phyloP scores from a whole-genome alignment of 306 rosid genomes.

The Sesbania bispinosa region DNA sequence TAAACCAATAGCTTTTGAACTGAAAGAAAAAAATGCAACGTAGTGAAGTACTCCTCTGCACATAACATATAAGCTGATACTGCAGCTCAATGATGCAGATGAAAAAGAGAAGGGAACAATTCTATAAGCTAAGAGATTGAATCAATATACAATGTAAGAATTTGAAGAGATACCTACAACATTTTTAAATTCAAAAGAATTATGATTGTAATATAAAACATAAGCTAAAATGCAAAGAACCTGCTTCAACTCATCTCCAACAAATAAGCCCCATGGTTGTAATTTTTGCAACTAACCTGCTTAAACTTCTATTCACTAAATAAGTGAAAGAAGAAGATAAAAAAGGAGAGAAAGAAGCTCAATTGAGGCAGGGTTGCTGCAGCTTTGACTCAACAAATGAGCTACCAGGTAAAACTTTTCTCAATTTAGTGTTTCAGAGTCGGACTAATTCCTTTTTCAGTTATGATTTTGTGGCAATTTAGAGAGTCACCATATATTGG shows the following conservation, averaged over 20 bases:
- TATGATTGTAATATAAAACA: not conserved
- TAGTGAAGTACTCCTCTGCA: slow-evolving; percentile 1
- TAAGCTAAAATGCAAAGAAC: not conserved
- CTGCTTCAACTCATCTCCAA: no score
- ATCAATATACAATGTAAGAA: not conserved
- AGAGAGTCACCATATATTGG: no score
- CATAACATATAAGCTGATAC: not conserved
- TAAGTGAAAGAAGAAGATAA: no score
- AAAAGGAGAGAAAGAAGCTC: not conserved
- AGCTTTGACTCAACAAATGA: not conserved
- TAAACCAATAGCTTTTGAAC: slow-evolving; percentile 1
- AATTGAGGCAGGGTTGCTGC: not conserved
- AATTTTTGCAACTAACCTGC: not conserved
- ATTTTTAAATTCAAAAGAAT: not conserved
- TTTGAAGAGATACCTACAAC: not conserved
- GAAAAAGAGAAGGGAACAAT: not conserved
- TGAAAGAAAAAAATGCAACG: not conserved
- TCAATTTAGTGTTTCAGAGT: no score
- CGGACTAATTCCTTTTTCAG: no score
- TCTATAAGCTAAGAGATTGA: slow-evolving; percentile 4
- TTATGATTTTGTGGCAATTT: no score
- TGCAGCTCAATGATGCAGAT: not conserved
- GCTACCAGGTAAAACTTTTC: not conserved
- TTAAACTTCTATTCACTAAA: no score
- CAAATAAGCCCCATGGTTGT: not conserved